A percentile compares a stretch with the other conserved stretches of the same genome.
Evolutionary conservation across 1,139 yeast species (phyloP).

Genomic region (Geotrichum restrictum): DNA sequence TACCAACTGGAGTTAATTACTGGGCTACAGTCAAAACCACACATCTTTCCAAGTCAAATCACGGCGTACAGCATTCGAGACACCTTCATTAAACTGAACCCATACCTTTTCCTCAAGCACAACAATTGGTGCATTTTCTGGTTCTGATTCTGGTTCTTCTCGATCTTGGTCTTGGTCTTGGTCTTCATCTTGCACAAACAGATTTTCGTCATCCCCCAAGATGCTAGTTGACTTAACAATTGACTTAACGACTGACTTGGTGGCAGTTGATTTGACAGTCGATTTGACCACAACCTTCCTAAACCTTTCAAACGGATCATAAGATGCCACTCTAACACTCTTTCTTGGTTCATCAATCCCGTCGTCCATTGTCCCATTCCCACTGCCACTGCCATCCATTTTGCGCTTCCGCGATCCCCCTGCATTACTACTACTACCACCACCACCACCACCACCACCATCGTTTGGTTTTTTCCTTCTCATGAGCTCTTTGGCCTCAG

Average conservation of each 20-base stretch:
- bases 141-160: not conserved
- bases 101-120: slow-evolving; percentile 47
- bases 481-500: slow-evolving; percentile 2
- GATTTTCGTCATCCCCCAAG: too few species aligned
- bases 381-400: not conserved
- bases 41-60: slow-evolving; percentile 75
- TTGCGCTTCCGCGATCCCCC: not conserved
- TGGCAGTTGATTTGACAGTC: not conserved
- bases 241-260: too few species aligned
- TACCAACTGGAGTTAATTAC: too few species aligned
- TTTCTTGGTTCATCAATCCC: not conserved
- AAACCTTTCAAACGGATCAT: slow-evolving; percentile 3
- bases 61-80: slow-evolving; percentile 87
- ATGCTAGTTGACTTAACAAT: too few species aligned
- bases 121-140: not conserved
- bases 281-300: not conserved
- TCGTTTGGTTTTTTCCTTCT: not conserved
- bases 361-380: too few species aligned
- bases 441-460: not conserved
- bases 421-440: too few species aligned
- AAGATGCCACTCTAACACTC: not conserved
- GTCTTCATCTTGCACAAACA: too few species aligned
- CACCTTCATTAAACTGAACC: slow-evolving; percentile 93
- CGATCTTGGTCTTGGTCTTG: too few species aligned
- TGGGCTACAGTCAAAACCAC: slow-evolving; percentile 44